Evolutionary conservation across 495 filamentous ascomycete genomes (phyloP).

Genomic region (Venustampulla echinocandica): DNA sequence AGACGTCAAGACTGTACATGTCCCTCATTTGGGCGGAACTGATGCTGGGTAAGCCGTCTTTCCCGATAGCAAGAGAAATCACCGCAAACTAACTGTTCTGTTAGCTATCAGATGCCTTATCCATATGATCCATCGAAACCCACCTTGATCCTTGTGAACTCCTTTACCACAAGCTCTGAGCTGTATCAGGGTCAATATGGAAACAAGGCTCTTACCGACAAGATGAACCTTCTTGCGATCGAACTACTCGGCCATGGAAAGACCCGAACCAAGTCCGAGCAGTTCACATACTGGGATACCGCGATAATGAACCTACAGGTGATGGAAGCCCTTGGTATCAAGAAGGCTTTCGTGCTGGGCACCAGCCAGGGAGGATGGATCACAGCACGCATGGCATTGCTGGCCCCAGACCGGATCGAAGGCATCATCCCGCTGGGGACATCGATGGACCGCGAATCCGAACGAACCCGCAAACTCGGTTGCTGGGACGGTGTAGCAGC

Average conservation of each 20-base stretch:
- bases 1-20: no score
- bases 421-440: conserved; percentile 54
- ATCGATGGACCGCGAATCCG: conserved; percentile 51
- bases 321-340: conserved; percentile 40
- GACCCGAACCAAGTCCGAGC: conserved; percentile 31
- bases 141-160: conserved; percentile 49
- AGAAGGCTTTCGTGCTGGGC: conserved; percentile 48
- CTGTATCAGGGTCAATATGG: conserved; percentile 43
- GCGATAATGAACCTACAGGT: conserved; percentile 41
- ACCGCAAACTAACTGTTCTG: not conserved
- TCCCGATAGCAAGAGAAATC: not conserved
- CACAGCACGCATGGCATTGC: conserved; percentile 47
- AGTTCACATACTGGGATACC: conserved; percentile 49
- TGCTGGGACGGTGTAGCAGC: conserved; percentile 48
- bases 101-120: conserved; percentile 12
- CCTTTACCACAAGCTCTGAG: conserved; percentile 45
- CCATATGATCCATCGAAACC: conserved; percentile 44
- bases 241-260: conserved; percentile 47
- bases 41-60: conserved; percentile 39
- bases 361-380: conserved; percentile 59
- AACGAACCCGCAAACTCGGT: conserved; percentile 39
- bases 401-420: conserved; percentile 40
- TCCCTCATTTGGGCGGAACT: conserved; percentile 47
- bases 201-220: conserved; percentile 35
- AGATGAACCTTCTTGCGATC: conserved; percentile 43